phyloP scores from a whole-genome alignment of 2,329 filamentous ascomycete species.

The Pezicula carpinea region DNA sequence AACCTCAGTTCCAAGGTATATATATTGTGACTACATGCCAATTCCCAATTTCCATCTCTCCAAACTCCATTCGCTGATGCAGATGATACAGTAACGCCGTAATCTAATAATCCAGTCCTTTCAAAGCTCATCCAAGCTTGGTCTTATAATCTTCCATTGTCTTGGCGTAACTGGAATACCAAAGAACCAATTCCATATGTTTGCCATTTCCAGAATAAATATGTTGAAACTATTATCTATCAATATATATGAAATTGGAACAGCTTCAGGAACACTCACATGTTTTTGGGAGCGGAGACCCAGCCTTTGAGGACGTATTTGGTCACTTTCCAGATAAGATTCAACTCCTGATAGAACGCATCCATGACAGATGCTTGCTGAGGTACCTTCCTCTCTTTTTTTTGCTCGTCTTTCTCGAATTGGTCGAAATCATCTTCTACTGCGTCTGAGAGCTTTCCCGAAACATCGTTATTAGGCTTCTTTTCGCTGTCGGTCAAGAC shows the following conservation, averaged over 20 bases:
- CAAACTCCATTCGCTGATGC: constrained; percentile 11
- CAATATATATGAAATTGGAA: constrained; percentile 8
- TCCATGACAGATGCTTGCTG: constrained; percentile 36
- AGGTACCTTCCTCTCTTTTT: constrained; percentile 9
- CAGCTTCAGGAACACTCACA: constrained; percentile 53
- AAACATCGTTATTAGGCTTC: constrained; percentile 39
- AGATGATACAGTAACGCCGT: constrained; percentile 4
- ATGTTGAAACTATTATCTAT: constrained; percentile 42
- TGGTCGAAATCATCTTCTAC: constrained; percentile 39
- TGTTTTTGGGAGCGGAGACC: constrained; percentile 58
- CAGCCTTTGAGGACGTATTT: constrained; percentile 67
- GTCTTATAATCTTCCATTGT: constrained; percentile 40
- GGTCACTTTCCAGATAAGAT: constrained; percentile 56
- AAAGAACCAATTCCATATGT: constrained; percentile 58
- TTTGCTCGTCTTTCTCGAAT: constrained; percentile 21
- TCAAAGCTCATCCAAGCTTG: constrained; percentile 36
- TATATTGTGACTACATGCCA: neutral
- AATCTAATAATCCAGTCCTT: neutral
- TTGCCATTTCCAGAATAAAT: constrained; percentile 44
- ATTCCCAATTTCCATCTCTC: neutral
- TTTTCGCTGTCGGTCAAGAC: constrained; percentile 22
- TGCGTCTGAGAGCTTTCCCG: constrained; percentile 27
- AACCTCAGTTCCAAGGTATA: neutral
- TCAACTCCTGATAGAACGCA: constrained; percentile 58
- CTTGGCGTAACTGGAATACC: constrained; percentile 53